phyloP scores from a whole-genome alignment of 1,284 basidiomycete species.

The Leccinum fallax region DNA sequence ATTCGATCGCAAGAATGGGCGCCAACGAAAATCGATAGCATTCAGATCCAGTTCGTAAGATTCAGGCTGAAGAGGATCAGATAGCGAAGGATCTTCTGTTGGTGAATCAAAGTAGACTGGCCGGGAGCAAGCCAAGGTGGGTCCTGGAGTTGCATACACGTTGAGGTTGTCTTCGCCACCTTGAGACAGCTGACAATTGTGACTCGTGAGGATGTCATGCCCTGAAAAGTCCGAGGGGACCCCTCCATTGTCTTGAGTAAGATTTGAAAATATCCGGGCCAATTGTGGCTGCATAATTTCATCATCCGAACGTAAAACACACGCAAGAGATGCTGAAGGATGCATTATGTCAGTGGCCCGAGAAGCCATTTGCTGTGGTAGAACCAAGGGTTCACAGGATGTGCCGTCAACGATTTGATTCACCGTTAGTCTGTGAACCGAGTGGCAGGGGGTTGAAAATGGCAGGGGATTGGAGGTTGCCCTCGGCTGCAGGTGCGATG shows the following conservation, averaged over 20 bases:
- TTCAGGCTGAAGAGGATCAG: conserved; percentile 42
- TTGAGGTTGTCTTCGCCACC: conserved; percentile 12
- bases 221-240: conserved; percentile 21
- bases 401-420: background rate
- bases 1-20: conserved; percentile 37
- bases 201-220: conserved; percentile 4
- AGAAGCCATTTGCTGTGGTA: conserved; percentile 14
- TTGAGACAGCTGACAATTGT: conserved; percentile 6
- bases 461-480: conserved; percentile 10
- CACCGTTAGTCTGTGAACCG: conserved; percentile 8
- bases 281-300: conserved; percentile 10
- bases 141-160: conserved; percentile 37
- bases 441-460: conserved; percentile 33
- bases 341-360: conserved; percentile 14
- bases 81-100: conserved; percentile 49
- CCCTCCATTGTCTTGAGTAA: conserved; percentile 7
- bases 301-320: conserved; percentile 25
- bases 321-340: conserved; percentile 9
- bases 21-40: conserved; percentile 58
- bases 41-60: conserved; percentile 40
- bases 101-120: conserved; percentile 54
- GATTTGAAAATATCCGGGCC: conserved; percentile 11
- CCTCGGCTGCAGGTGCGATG: background rate
- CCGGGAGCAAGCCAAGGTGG: conserved; percentile 30
- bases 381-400: conserved; percentile 4